phyloP scores from a whole-genome alignment of 306 rosid genomes.

The Canavalia ensiformis region DNA sequence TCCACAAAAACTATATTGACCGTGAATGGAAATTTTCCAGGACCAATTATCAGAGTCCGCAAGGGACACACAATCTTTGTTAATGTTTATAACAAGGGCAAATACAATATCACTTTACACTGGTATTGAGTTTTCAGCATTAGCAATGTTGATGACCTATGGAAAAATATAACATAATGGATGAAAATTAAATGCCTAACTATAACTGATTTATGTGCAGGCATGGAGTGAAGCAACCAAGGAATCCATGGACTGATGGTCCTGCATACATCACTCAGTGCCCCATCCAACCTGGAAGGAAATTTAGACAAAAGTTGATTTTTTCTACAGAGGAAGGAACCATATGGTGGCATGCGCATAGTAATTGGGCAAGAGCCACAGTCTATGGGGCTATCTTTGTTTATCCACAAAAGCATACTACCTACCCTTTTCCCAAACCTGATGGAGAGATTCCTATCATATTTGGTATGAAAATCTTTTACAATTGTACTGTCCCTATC shows the following conservation, averaged over 20 bases:
- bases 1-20: conserved; percentile 62
- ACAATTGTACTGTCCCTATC: neutral
- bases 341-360: conserved; percentile 76
- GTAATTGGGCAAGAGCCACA: conserved; percentile 62
- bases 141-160: neutral
- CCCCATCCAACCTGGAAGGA: conserved; percentile 59
- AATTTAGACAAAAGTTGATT: conserved; percentile 51
- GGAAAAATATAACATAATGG: neutral
- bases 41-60: conserved; percentile 55
- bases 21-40: conserved; percentile 62
- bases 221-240: conserved; percentile 63
- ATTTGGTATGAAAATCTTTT: conserved; percentile 48
- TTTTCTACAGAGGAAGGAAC: conserved; percentile 62
- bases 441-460: conserved; percentile 55
- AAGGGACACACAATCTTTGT: conserved; percentile 57
- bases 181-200: neutral
- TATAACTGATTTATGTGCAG: conserved; percentile 24
- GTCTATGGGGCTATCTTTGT: conserved; percentile 61
- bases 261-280: conserved; percentile 64
- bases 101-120: conserved; percentile 59
- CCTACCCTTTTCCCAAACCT: conserved; percentile 59
- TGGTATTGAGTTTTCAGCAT: conserved; percentile 48
- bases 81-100: conserved; percentile 51
- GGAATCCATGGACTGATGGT: conserved; percentile 66
- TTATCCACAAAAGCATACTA: conserved; percentile 44